Percentiles rank a stretch among this genome's conserved stretches.
Evolutionary conservation across 306 rosid genomes (phyloP).

Genomic region (Mimosa pudica): DNA sequence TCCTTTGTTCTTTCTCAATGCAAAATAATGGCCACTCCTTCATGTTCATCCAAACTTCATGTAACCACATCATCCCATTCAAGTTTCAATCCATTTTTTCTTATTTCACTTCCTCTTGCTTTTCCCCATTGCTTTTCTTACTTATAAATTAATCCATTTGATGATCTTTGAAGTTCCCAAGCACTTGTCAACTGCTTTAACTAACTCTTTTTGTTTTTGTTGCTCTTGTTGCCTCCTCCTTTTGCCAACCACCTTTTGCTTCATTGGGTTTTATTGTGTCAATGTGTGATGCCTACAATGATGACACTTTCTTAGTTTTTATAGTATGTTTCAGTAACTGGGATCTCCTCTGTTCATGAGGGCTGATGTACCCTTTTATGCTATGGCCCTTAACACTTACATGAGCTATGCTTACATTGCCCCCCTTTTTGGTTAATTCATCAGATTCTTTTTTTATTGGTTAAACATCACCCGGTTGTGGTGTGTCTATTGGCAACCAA

Average conservation of each 20-base stretch:
- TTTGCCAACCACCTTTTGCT: neutral
- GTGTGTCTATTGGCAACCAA: too few relatives aligned
- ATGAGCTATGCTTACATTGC: neutral
- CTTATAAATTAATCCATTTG: neutral
- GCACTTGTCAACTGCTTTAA: neutral
- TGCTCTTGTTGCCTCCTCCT: neutral
- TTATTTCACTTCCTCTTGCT: too few relatives aligned
- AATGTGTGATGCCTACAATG: neutral
- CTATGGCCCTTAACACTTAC: neutral
- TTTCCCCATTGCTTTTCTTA: neutral
- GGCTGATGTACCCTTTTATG: neutral
- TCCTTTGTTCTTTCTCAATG: neutral
- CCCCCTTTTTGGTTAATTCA: neutral
- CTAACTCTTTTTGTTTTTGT: neutral
- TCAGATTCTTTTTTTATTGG: neutral
- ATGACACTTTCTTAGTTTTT: neutral
- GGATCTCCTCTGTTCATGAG: neutral
- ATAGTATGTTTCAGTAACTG: neutral
- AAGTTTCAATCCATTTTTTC: neutral
- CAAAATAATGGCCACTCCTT: neutral
- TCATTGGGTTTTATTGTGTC: neutral
- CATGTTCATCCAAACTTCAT: neutral
- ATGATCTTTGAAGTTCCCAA: slow-evolving; percentile 3
- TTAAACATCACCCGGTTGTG: too few relatives aligned
- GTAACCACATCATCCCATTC: neutral